A percentile compares a stretch with the other conserved stretches of the same genome.
Evolutionary conservation across 31 red algal genomes (phyloP).

Genomic region (Asparagopsis taxiformis): DNA sequence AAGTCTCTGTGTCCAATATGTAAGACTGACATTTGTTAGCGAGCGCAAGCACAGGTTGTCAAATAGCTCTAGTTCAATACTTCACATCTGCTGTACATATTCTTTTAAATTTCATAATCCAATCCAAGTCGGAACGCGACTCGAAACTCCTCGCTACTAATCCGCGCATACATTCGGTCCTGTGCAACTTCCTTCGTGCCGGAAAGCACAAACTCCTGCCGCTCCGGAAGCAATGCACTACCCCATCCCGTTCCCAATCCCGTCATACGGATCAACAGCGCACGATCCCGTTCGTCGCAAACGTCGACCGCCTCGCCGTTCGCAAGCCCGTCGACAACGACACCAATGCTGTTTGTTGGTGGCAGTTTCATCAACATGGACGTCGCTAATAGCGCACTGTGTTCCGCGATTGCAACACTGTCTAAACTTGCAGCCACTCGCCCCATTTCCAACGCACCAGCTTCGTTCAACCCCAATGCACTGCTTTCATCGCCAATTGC

Average conservation of each 20-base stretch:
- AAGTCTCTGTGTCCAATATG: constrained; percentile 51
- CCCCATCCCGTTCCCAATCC: constrained; percentile 55
- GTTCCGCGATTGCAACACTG: constrained; percentile 32
- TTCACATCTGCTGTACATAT: not conserved
- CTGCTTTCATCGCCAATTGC: constrained; percentile 19
- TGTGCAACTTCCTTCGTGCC: not conserved
- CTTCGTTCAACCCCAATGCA: not conserved
- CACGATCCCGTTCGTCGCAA: constrained; percentile 23
- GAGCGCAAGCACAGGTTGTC: too few species aligned
- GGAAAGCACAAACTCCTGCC: constrained; percentile 46
- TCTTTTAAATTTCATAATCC: constrained; percentile 36
- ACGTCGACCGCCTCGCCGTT: constrained; percentile 34
- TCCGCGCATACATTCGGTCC: constrained; percentile 62
- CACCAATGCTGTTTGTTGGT: constrained; percentile 19
- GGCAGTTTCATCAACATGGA: constrained; percentile 54
- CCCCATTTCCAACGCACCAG: constrained; percentile 33
- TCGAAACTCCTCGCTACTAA: constrained; percentile 53
- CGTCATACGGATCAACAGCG: constrained; percentile 34
- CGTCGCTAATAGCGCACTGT: constrained; percentile 37
- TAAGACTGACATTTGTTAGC: constrained; percentile 44
- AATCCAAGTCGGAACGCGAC: constrained; percentile 42
- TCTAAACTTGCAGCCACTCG: constrained; percentile 18
- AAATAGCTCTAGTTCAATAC: not conserved
- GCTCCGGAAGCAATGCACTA: constrained; percentile 40
- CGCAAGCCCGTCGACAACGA: constrained; percentile 39